Base-by-base conservation (phyloP, 176 grass and related monocot genomes). In the Dactylis glomerata region DNA sequence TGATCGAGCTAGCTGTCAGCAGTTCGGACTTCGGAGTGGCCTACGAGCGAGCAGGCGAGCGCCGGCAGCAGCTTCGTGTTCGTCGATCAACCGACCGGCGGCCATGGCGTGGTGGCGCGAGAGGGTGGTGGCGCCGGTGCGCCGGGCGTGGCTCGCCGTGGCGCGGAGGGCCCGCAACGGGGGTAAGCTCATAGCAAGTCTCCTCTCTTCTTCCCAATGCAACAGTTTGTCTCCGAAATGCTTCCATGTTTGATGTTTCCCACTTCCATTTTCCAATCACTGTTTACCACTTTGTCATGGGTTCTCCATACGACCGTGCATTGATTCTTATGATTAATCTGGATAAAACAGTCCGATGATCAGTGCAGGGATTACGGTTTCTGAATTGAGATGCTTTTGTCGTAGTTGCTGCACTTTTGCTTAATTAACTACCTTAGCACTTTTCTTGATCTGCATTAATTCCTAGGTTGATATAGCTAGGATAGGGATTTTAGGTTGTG, bases 41-140 rank as follows among this genome's bases (percentile, higher is more conserved):
- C 37, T 9, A 27, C 31, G 47, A 36, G 32, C 65, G 23, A 28
- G 49, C 2, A 6, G 62, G 55, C 54, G 6, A 10, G 1, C 57
- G 74, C 77, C 77, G 85, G 77, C 84, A 62, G 22, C 77, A 62
- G 6, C 41, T 32, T 16, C 84, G 42, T 3, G 15, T 5, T 55
- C 77, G 55, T 42, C 84, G 56, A 66, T 58, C 57, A 22, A 11
- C 19, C 22, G 68, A 22, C 6, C 5, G 22, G 14, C 12, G 38
- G 0, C 73, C 70, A 86, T 97, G 92, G 90, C 92, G 52, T 94
- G 94, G 94, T 94, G 92, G 92, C 87, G 87, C 24, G 87, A 83
- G 69, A 77, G 82, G 70, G 89, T 97, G 26, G 83, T 92, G 6
- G 91, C 88, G 78, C 85, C 88, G 46, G 90, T 89, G 37, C 87